Evolutionary conservation across 2,329 filamentous ascomycete genomes (phyloP).

Genomic region (Cladosporium oxysporum): DNA sequence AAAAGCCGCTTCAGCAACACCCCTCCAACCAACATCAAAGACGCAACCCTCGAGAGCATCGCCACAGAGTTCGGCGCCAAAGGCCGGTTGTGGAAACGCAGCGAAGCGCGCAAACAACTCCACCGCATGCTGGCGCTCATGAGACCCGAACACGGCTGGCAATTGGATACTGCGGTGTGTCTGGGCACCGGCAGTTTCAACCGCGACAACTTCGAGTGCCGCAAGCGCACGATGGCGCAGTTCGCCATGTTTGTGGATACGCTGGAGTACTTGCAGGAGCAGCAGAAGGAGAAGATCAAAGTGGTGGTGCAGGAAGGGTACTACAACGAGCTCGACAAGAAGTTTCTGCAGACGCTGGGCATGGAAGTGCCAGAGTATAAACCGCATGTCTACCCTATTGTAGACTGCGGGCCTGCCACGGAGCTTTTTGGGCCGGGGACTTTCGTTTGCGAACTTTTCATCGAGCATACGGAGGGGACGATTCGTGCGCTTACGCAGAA

Average conservation of each 20-base stretch:
- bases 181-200: constrained; percentile 36
- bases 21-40: constrained; percentile 7
- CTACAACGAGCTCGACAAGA: constrained; percentile 32
- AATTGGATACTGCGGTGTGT: constrained; percentile 33
- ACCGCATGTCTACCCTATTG: background rate
- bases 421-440: constrained; percentile 21
- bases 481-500: constrained; percentile 22
- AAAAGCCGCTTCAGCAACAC: background rate
- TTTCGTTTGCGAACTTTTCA: constrained; percentile 32
- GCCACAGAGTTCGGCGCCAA: constrained; percentile 27
- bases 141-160: constrained; percentile 28
- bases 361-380: constrained; percentile 25
- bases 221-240: constrained; percentile 37
- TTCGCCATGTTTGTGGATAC: constrained; percentile 36
- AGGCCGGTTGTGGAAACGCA: constrained; percentile 27
- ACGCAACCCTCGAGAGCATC: constrained; percentile 26
- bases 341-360: constrained; percentile 29
- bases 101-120: constrained; percentile 26
- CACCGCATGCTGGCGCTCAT: constrained; percentile 26
- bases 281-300: constrained; percentile 10
- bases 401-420: constrained; percentile 24
- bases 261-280: constrained; percentile 23
- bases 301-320: constrained; percentile 35
- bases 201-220: constrained; percentile 32
- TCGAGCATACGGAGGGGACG: constrained; percentile 28